Base-by-base conservation (phyloP, 2,329 filamentous ascomycete genomes). In the Colletotrichum tropicicola region DNA sequence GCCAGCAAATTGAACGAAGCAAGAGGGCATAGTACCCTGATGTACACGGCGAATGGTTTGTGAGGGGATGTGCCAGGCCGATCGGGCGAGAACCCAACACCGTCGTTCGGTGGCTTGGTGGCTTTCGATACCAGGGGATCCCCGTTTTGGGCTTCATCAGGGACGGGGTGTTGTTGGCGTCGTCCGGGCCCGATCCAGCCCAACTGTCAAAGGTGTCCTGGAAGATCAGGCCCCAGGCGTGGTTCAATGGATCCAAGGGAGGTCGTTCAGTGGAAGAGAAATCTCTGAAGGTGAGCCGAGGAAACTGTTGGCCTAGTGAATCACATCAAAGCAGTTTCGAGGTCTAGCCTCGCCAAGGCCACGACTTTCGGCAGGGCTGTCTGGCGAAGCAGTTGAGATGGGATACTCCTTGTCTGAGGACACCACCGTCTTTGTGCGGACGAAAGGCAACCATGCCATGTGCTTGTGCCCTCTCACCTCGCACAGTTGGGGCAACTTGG, bases 141-240 rank as follows among this genome's bases (percentile, higher is more conserved):
- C 61, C 56, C 48, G 61, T 61, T 57, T 65, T 65, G 61, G 57
- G 56, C 48, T 25, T 48, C 35, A 17, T 8, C 43, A n/a, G 44
- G 32, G 55, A 43, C 43, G 19, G 60, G 48, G 44, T 48, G 39
- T 49, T 37, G 15, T 25, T 55, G 43, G 43, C 44, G 49, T 21
- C 13, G 19, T 37, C 23, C 49, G 57, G 60, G 27, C 27, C 30
- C 21, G 43, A 48, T 30, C 56, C 49, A 54, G 49, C 57, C 61
- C 57, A 55, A 65, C 32, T 17, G 41, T 32, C 47, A 41, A 60
- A 30, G 32, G 21, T 52, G 25, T 52, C 37, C 45, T 44, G 45
- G n/a, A 59, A 30, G 32, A 35, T 15, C n/a, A n/a, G 27, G 35
- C 37, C 27, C 10, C 35, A 52, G 25, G 12, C n/a, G n/a, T n/a